Evolutionary conservation across 257 asterid genomes (phyloP).

Genomic region (Striga asiatica): DNA sequence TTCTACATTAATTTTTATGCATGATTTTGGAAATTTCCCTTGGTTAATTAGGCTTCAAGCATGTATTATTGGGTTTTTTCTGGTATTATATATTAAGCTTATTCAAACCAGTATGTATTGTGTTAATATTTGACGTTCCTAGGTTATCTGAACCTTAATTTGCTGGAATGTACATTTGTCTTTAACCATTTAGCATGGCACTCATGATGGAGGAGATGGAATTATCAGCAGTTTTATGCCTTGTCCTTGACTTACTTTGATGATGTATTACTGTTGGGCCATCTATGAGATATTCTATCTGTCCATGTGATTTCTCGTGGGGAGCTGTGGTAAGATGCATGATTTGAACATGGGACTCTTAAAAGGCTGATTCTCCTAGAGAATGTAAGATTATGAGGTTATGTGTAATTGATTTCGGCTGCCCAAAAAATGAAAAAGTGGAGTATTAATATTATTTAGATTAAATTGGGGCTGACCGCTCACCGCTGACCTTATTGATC

Average conservation of each 20-base stretch:
- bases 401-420: neutral
- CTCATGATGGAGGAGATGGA: neutral
- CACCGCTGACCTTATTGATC: neutral
- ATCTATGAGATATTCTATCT: no score
- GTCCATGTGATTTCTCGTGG: no score
- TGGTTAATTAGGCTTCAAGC: neutral
- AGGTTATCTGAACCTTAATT: no score
- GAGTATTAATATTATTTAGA: neutral
- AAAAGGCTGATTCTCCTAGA: neutral
- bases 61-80: neutral
- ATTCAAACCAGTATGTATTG: neutral
- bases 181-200: neutral
- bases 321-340: no score
- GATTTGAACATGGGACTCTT: no score
- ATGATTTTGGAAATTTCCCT: neutral
- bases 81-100: neutral
- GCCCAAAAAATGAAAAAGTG: neutral
- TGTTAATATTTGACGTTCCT: no score
- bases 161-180: no score
- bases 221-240: neutral
- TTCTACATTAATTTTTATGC: neutral
- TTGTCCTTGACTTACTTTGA: neutral
- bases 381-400: neutral
- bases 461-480: neutral
- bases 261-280: neutral